phyloP scores from a whole-genome alignment of 202 grass and related monocot genomes.

The Schoenoplectus tabernaemontani region DNA sequence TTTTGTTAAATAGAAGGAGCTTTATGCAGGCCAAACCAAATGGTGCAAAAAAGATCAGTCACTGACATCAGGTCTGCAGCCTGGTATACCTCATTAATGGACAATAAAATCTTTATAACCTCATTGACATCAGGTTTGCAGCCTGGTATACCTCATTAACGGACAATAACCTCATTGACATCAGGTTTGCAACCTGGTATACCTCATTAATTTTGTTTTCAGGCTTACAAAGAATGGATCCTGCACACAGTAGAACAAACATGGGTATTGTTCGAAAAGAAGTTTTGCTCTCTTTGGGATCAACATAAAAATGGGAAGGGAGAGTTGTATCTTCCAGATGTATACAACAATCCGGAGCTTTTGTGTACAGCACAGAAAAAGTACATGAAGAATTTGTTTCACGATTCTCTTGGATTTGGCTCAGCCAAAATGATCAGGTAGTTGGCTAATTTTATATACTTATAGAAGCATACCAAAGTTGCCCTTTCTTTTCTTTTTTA shows the following conservation, averaged over 20 bases:
- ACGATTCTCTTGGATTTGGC: conserved; percentile 93
- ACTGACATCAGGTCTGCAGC: neutral
- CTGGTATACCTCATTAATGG: neutral
- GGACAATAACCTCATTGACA: neutral
- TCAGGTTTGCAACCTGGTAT: too few relatives aligned
- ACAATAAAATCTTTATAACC: too few relatives aligned
- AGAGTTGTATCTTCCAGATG: conserved; percentile 53
- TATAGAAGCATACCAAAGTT: neutral
- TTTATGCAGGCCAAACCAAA: neutral
- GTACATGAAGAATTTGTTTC: conserved; percentile 73
- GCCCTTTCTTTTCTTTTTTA: neutral
- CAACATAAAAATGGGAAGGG: conserved; percentile 72
- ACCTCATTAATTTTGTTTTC: neutral
- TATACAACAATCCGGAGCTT: conserved; percentile 66
- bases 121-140: neutral
- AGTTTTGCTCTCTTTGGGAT: conserved; percentile 76
- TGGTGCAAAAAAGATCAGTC: neutral
- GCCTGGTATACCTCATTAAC: neutral
- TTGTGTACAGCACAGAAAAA: conserved; percentile 48
- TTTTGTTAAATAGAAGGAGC: neutral
- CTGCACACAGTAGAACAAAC: conserved; percentile 55
- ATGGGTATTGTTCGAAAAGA: conserved; percentile 71
- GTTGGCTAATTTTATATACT: neutral
- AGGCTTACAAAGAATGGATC: conserved; percentile 83
- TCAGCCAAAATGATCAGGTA: conserved; percentile 99